Evolutionary conservation across 192 early-diverging fungal species (phyloP).

Genomic region (Mortierella hygrophila): DNA sequence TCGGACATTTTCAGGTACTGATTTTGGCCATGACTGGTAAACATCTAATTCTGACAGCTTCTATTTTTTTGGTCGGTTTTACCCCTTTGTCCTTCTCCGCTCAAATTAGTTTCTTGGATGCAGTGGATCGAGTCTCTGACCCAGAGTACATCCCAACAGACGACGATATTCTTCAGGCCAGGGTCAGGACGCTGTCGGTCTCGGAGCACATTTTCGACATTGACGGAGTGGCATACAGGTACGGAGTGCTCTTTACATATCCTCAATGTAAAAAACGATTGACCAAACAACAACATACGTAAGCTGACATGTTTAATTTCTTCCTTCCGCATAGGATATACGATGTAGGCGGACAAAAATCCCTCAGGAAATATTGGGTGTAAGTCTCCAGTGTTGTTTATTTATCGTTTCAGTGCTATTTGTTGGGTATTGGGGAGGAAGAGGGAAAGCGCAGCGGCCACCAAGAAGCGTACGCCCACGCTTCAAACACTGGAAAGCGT

Average conservation of each 20-base stretch:
- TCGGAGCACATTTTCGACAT: constrained; percentile 77
- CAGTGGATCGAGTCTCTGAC: constrained; percentile 62
- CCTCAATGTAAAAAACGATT: not conserved
- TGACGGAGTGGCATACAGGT: constrained; percentile 65
- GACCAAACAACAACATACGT: not conserved
- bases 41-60: not conserved
- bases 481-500: not conserved
- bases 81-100: not conserved
- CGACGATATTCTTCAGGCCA: constrained; percentile 76
- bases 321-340: constrained; percentile 59
- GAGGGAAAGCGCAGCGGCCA: not conserved
- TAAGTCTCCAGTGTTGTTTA: constrained; percentile 34
- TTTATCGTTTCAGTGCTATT: not conserved
- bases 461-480: not conserved
- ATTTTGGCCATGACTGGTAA: not conserved
- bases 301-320: not conserved
- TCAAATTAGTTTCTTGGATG: constrained; percentile 62
- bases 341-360: constrained; percentile 81
- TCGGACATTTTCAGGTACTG: not conserved
- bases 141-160: constrained; percentile 71
- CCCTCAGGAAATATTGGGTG: constrained; percentile 75
- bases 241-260: constrained; percentile 1
- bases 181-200: constrained; percentile 80
- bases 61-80: not conserved
- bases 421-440: not conserved